Conservation (phyloP, 495 filamentous ascomycete genomes). For the Ramalina peruviana region DNA sequence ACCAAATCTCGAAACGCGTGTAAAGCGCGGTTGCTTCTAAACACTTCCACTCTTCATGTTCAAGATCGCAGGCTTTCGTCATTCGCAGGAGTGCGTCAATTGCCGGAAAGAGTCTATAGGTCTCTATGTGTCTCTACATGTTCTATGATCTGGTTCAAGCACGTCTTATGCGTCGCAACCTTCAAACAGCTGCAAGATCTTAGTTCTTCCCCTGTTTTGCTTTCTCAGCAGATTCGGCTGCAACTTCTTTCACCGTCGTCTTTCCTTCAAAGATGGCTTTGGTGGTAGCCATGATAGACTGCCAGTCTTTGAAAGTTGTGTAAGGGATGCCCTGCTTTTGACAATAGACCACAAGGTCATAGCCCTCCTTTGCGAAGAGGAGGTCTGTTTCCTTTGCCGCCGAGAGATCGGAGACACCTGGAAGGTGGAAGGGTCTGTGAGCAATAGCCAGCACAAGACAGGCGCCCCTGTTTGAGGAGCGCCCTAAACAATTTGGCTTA, state of each 20-base stretch:
- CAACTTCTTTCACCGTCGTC: slow-evolving; percentile 10
- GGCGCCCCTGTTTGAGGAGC: not conserved
- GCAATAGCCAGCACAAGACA: not conserved
- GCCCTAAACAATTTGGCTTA: not conserved
- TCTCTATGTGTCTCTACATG: not conserved
- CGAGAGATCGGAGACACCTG: slow-evolving; percentile 62
- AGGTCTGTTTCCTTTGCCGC: slow-evolving; percentile 80
- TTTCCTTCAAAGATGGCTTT: slow-evolving; percentile 43
- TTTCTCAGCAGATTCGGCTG: slow-evolving; percentile 11
- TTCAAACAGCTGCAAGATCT: not conserved
- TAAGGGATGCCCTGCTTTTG: slow-evolving; percentile 66
- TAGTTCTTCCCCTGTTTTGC: not conserved
- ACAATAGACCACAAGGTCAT: slow-evolving; percentile 74
- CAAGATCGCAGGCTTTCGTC: too few species aligned
- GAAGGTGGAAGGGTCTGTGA: not conserved
- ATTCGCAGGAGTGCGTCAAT: too few species aligned
- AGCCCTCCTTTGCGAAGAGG: slow-evolving; percentile 78
- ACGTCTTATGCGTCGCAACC: not conserved
- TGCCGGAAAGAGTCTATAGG: not conserved
- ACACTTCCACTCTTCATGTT: too few species aligned
- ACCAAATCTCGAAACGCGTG: too few species aligned
- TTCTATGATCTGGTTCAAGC: not conserved
- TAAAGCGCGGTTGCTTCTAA: too few species aligned
- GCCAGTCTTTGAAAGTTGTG: slow-evolving; percentile 68
- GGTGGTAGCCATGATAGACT: slow-evolving; percentile 54